Percentiles rank a stretch among this genome's conserved stretches.
phyloP scores from a whole-genome alignment of 805 yeast genomes.

The Nakazawaea pomicola region DNA sequence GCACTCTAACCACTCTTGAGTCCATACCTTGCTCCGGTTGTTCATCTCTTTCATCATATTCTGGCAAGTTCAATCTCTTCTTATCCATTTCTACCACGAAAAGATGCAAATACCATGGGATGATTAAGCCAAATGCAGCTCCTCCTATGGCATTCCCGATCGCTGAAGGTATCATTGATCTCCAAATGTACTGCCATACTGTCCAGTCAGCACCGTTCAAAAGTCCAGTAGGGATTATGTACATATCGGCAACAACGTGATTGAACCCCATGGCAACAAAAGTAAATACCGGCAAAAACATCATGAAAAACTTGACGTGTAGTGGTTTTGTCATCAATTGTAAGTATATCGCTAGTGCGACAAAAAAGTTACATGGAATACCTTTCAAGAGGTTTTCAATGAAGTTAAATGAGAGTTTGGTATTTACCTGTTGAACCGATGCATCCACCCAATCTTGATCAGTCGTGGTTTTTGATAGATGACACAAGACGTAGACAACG shows the following conservation, averaged over 20 bases:
- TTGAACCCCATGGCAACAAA: conserved; percentile 77
- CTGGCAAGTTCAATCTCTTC: conserved; percentile 55
- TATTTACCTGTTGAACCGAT: conserved; percentile 40
- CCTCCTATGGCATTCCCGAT: conserved; percentile 85
- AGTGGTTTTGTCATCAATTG: conserved; percentile 76
- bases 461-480: conserved; percentile 46
- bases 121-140: conserved; percentile 49
- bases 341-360: conserved; percentile 67
- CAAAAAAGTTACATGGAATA: conserved; percentile 74
- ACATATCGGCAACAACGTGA: conserved; percentile 84
- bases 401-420: conserved; percentile 42
- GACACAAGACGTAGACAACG: conserved; percentile 59
- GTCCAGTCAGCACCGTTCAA: conserved; percentile 61
- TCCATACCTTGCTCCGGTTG: conserved; percentile 76
- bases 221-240: conserved; percentile 56
- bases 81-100: conserved; percentile 70
- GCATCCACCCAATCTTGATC: conserved; percentile 39
- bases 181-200: conserved; percentile 69
- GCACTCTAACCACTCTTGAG: conserved; percentile 66
- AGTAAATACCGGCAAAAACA: conserved; percentile 66
- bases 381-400: conserved; percentile 64
- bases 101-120: conserved; percentile 73
- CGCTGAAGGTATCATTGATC: conserved; percentile 61
- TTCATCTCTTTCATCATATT: conserved; percentile 69
- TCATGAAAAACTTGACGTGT: conserved; percentile 65